Base-by-base conservation (phyloP, 495 filamentous ascomycete species). In the Hyaloscypha variabilis region DNA sequence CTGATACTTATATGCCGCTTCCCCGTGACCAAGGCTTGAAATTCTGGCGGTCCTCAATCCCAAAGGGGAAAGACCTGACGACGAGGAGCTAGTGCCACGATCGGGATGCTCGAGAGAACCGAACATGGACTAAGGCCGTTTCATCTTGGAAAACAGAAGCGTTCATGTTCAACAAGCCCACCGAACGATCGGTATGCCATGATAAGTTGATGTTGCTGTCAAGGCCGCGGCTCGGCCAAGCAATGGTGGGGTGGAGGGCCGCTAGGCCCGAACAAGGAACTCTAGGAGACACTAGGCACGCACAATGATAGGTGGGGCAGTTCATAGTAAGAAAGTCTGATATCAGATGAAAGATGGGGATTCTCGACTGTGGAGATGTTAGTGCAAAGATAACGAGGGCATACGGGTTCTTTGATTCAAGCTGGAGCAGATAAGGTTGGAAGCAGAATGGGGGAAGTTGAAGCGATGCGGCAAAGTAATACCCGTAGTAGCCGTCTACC, bases 271-370 rank as follows among this genome's bases (percentile, higher is more conserved):
- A 58, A 34, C 14, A n/a, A 39, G 56, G 31, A 58, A 58, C 19
- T 58, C 56, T 21, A 58, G 25, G 30, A 58, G 26, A 58, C 56
- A 39, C 56, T 58, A 58, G 23, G 49, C 49, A 34, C 1, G n/a
- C n/a, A 14, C 49, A 51, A 17, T 8, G 31, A 34, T 13, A 1
- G 6, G 31, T 3, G 31, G 31, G 31, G 31, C 31, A 13, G 13
- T 8, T 13, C 13, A 34, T 13, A 8, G 31, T 6, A 13, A 34
- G 31, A 34, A 8, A 34, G 31, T 34, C 13, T 34, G 31, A 34
- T 34, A 34, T 34, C 31, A 34, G 31, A 34, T 34, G 31, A 34
- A 34, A 8, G 31, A 34, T 3, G n/a, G n/a, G n/a, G n/a, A n/a
- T n/a, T n/a, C 31, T 1, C 31, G 31, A 34, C 2, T 13, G 31